Conservation (phyloP, 2,329 filamentous ascomycete genomes). For the Paraphaeosphaeria sporulosa region DNA sequence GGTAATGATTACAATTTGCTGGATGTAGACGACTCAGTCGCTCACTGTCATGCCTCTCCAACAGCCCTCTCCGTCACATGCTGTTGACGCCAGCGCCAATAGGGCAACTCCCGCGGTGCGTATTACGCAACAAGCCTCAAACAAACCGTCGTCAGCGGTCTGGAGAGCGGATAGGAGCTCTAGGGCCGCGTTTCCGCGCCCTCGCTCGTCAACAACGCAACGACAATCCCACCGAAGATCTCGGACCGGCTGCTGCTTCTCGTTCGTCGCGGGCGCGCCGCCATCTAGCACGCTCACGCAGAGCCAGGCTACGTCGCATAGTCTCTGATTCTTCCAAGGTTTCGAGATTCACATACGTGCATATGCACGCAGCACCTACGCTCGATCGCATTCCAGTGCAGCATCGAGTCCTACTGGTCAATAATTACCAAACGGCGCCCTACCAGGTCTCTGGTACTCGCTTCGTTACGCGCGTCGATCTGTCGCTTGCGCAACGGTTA, state of each 20-base stretch:
- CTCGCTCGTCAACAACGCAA: neutral
- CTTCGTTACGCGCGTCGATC: slow-evolving; percentile 6
- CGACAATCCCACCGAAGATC: slow-evolving; percentile 4
- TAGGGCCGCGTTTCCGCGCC: slow-evolving; percentile 12
- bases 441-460: slow-evolving; percentile 12
- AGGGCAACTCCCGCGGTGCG: neutral
- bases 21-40: neutral
- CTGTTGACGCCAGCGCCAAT: slow-evolving; percentile 4
- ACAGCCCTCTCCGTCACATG: neutral
- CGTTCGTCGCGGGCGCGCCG: neutral
- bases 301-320: neutral
- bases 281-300: neutral
- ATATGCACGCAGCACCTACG: slow-evolving; percentile 4
- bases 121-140: neutral
- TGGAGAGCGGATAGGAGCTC: slow-evolving; percentile 1
- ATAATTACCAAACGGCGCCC: neutral
- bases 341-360: slow-evolving; percentile 7
- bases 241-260: slow-evolving; percentile 9
- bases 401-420: slow-evolving; percentile 9
- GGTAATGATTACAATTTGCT: neutral
- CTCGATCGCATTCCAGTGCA: neutral
- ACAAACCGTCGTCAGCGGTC: neutral
- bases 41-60: neutral
- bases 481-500: slow-evolving; percentile 9
- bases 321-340: slow-evolving; percentile 12